Conservation (phyloP, 352 stramenopile species). For the Detonula confervacea region DNA sequence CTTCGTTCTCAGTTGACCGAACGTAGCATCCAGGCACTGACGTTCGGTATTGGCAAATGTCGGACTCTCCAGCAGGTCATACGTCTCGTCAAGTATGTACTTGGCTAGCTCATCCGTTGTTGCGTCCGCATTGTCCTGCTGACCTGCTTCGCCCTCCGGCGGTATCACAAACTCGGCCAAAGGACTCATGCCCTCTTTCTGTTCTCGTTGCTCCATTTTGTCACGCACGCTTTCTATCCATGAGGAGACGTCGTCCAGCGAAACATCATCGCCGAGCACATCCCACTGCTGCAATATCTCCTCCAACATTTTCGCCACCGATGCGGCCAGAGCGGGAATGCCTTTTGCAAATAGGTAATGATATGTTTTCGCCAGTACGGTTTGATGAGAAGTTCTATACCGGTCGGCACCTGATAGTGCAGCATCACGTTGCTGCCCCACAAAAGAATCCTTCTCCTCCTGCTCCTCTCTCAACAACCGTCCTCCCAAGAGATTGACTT, state of each 20-base stretch:
- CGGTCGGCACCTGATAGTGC: too few relatives aligned
- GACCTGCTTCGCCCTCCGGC: conserved; percentile 11
- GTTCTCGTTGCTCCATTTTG: conserved; percentile 25
- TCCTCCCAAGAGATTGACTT: conserved; percentile 59
- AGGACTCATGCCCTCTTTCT: conserved; percentile 4
- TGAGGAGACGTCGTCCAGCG: conserved; percentile 32
- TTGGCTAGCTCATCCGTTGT: conserved; percentile 44
- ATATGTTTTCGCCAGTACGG: conserved; percentile 59
- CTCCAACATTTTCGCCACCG: conserved; percentile 26
- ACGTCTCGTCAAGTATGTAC: conserved; percentile 65
- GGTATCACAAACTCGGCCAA: conserved; percentile 52
- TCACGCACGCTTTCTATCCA: conserved; percentile 38
- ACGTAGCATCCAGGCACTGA: conserved; percentile 47
- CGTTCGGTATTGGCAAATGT: conserved; percentile 45
- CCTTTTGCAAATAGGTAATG: conserved; percentile 55
- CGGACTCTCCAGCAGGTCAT: conserved; percentile 61
- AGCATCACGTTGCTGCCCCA: neutral
- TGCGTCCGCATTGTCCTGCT: conserved; percentile 2
- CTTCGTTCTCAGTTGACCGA: conserved; percentile 32
- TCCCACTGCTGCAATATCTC: conserved; percentile 40
- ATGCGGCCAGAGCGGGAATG: conserved; percentile 40
- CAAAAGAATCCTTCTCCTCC: conserved; percentile 4
- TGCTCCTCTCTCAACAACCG: conserved; percentile 49
- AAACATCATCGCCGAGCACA: conserved; percentile 41
- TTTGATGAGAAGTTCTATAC: conserved; percentile 52